Conservation (phyloP, 371 early-diverging fungal species). For the Mucor circinelloides region DNA sequence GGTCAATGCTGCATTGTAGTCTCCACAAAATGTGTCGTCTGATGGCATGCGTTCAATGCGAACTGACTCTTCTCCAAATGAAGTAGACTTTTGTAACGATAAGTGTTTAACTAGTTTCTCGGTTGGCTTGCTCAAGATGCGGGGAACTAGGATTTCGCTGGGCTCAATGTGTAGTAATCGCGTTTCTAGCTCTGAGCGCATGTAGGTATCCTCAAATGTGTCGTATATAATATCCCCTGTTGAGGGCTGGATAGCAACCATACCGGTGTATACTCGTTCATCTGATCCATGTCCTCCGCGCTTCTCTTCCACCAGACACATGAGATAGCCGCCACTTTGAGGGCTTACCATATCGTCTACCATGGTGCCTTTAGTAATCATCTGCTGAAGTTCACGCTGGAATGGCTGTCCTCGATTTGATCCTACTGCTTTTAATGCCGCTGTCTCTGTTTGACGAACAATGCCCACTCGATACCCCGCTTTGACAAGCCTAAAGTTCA, state of each 20-base stretch:
- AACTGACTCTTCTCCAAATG: slow-evolving; percentile 34
- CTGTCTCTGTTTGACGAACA: slow-evolving; percentile 85
- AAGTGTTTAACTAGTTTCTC: slow-evolving; percentile 53
- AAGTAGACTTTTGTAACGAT: slow-evolving; percentile 28
- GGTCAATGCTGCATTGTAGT: slow-evolving; percentile 53
- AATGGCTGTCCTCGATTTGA: slow-evolving; percentile 78
- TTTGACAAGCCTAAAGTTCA: slow-evolving; percentile 63
- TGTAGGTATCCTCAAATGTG: slow-evolving; percentile 68
- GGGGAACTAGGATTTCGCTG: slow-evolving; percentile 73
- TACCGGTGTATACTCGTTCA: slow-evolving; percentile 50
- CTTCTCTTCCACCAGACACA: slow-evolving; percentile 63
- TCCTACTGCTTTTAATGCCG: slow-evolving; percentile 81
- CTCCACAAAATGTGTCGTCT: slow-evolving; percentile 36
- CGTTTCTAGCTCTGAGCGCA: slow-evolving; percentile 79
- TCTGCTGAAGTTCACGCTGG: slow-evolving; percentile 68
- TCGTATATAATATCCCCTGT: slow-evolving; percentile 82
- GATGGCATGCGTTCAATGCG: slow-evolving; percentile 65
- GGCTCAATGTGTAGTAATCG: slow-evolving; percentile 78
- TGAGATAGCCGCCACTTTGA: slow-evolving; percentile 40
- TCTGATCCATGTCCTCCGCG: slow-evolving; percentile 53
- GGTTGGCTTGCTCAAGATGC: slow-evolving; percentile 52
- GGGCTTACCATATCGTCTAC: slow-evolving; percentile 67
- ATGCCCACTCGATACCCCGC: slow-evolving; percentile 87
- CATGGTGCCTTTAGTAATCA: slow-evolving; percentile 82
- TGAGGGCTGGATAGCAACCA: slow-evolving; percentile 69